These are phyloP conservation scores for Solanum ossicruentum DNA, from an alignment of 257 asterid genomes.

Conservation along the genomic window DNA sequence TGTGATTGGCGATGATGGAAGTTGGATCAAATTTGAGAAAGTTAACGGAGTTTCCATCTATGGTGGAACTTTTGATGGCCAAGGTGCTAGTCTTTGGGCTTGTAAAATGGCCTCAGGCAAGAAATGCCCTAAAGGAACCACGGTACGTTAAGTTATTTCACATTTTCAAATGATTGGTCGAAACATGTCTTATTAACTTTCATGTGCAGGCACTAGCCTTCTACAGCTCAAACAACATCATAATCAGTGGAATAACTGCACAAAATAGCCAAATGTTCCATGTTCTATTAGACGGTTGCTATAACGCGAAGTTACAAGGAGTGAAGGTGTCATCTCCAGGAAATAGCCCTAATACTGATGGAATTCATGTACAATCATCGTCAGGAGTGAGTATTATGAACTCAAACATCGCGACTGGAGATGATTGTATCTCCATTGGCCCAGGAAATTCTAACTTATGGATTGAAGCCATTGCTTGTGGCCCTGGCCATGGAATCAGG, in stretches of 20 bases:
- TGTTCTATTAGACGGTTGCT: slow-evolving; percentile 9
- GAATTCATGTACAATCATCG: slow-evolving; percentile 19
- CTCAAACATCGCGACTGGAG: slow-evolving; percentile 16
- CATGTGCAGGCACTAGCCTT: slow-evolving; percentile 18
- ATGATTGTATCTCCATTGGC: slow-evolving; percentile 25
- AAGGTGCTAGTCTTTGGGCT: background rate
- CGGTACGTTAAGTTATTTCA: background rate
- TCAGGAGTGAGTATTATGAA: slow-evolving; percentile 7
- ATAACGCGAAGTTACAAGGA: slow-evolving; percentile 7
- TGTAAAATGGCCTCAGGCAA: background rate
- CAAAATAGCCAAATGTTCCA: slow-evolving; percentile 23
- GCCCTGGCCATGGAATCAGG: slow-evolving; percentile 32
- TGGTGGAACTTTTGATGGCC: background rate
- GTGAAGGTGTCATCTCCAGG: slow-evolving; percentile 12
- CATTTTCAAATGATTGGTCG: background rate
- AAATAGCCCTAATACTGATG: slow-evolving; percentile 24
- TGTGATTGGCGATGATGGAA: background rate
- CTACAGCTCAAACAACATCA: slow-evolving; percentile 12
- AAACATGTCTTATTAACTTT: background rate
- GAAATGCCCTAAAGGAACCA: background rate
- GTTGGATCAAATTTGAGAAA: background rate
- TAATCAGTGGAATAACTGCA: slow-evolving; percentile 4
- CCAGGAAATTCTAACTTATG: slow-evolving; percentile 13
- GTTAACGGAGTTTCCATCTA: background rate
- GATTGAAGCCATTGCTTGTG: slow-evolving; percentile 13